Evolutionary conservation across 768 basidiomycete genomes (phyloP), one percentile per base, ranked within the genome.

Genomic region (Candolleomyces aberdarensis): DNA sequence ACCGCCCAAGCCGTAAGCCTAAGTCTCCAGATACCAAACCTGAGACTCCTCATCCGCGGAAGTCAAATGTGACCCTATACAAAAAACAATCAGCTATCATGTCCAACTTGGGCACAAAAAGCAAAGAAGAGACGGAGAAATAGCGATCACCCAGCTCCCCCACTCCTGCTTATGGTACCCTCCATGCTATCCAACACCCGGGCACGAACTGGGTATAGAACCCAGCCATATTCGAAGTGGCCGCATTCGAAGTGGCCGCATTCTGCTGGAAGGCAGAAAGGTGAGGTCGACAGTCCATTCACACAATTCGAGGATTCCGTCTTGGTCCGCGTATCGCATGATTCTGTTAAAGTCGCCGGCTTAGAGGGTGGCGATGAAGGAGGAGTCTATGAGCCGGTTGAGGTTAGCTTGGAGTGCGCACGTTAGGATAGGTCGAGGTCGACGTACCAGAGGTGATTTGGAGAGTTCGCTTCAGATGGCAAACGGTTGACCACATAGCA

Each of bases 121-220:
- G 15, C 29, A 55, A 26, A 15, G 11, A 26, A 1, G 32, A 13
- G 26, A 53, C 22, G 14, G 14, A 11, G 26, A 29, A 55, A 46
- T 8, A 19, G 39, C 20, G 53, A 26, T 26, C 58, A 83, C 87
- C 50, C 77, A 88, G 70, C 88, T 84, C 67, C 91, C 90, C 88
- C 90, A 92, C 72, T 93, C 92, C 26, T 26, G 26, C 63, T 87
- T 82, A 13, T 89, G 84, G 68, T 87, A 87, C 49, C 91, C 76
- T 94, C 92, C 58, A 88, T 90, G 64, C 91, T 91, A 70, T 94
- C 91, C 67, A 94, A 74, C 74, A 92, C 92, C 62, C 92, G 3
- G 93, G 83, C 70, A 93, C 91, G 64, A 93, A 94, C 70, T 94
- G 91, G 55, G 90, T 91, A 68, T 91, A 94, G 74, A 93, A 94